Evolutionary conservation across 257 asterid species (phyloP), one percentile per base, ranked within the genome.

Genomic region (Misopates orontium): DNA sequence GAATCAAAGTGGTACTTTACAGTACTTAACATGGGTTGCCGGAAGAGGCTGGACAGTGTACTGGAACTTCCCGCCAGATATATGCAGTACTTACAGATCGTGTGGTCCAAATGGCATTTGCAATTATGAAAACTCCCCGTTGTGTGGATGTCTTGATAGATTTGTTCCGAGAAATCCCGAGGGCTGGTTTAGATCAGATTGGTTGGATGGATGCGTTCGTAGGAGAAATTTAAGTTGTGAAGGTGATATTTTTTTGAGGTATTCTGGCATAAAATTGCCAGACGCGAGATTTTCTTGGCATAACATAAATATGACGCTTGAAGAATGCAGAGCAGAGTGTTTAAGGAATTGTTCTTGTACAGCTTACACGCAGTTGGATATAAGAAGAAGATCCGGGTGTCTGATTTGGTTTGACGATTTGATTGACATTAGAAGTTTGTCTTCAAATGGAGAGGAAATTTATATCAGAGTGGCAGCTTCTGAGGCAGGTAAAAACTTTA

Each of bases 31-130:
- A 1, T 79, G 84, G 82, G 67, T 54, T 11, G 65, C 73, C 0
- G 31, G 41, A 25, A 67, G 12, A 23, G 20, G 45, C 0, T 86
- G 94, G 94, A 19, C 5, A 0, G 17, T 17, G 4, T 66, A 57
- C 69, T 20, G 55, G 10, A 8, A 54, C 23, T 9, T 62, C 14
- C 85, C 76, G 1, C 16, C 40, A 3, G 83, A 77, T 17, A 61
- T 6, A 0, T 78, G 89, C 12, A 87, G 77, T 40, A 10, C 4
- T 7, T 86, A 83, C 52, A 55, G 23, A 23, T 5, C 36, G 1
- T 83, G 94, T 52, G 87, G 90, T 0, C 55, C 83, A 1, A 49
- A 73, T 39, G 83, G 80, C 5, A 32, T 52, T 28, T 86, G 94
- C 60, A 25, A 32, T 12, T 24, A 24, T 10, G 78, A 32, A 2